These are phyloP conservation scores for Physcomitrium patens DNA, from an alignment of 225 moss, liverwort and hornwort genomes.

Conservation along the genomic window DNA sequence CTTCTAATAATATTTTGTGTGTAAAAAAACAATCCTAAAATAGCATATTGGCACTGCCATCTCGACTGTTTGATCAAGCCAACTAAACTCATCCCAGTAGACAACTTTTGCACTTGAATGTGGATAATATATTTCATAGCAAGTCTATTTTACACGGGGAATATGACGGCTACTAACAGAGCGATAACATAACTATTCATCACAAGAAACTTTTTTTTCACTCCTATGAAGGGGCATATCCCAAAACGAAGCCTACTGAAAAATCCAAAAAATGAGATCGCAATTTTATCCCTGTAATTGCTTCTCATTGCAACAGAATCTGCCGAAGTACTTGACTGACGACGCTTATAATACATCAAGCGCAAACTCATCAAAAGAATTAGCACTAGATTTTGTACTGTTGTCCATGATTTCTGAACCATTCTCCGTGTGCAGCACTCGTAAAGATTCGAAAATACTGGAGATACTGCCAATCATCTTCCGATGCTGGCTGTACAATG, in stretches of 20 bases:
- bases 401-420: conserved; percentile 17
- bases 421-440: conserved; percentile 14
- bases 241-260: conserved; percentile 37
- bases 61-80: too few relatives aligned
- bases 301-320: conserved; percentile 53
- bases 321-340: conserved; percentile 32
- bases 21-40: too few relatives aligned
- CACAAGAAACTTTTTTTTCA: conserved; percentile 37
- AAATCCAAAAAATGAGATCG: conserved; percentile 41
- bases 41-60: too few relatives aligned
- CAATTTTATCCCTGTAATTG: conserved; percentile 34
- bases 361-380: not conserved
- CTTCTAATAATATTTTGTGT: too few relatives aligned
- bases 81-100: too few relatives aligned
- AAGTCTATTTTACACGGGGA: conserved; percentile 37
- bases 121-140: not conserved
- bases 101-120: too few relatives aligned
- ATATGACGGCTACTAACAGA: conserved; percentile 31
- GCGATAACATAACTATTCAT: conserved; percentile 29
- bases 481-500: conserved; percentile 17
- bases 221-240: conserved; percentile 30
- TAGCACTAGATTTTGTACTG: conserved; percentile 8
- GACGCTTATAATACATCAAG: conserved; percentile 41
- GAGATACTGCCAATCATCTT: conserved; percentile 23
- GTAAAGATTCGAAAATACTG: conserved; percentile 16